phyloP scores from a whole-genome alignment of 352 stramenopile species.

The Phytophthora boehmeriae region DNA sequence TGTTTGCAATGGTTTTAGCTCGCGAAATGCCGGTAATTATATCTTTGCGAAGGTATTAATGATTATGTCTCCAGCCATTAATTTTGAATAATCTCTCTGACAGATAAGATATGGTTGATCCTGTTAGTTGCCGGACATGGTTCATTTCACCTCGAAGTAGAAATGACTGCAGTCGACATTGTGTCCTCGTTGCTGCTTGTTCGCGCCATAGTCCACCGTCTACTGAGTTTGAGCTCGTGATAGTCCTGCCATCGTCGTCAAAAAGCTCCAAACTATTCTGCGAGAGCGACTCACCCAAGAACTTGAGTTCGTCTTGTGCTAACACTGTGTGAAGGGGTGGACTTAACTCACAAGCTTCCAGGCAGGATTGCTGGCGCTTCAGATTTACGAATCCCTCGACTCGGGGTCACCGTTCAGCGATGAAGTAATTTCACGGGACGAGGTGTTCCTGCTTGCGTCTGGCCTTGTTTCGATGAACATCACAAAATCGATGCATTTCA shows the following conservation, averaged over 20 bases:
- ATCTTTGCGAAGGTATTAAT: no score
- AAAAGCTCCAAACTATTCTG: slow-evolving; percentile 31
- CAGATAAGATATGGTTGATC: no score
- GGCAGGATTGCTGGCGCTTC: not conserved
- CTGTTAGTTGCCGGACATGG: not conserved
- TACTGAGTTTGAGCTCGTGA: not conserved
- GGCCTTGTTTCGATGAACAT: slow-evolving; percentile 47
- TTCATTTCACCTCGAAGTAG: not conserved
- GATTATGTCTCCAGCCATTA: no score
- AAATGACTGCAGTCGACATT: not conserved
- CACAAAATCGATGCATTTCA: slow-evolving; percentile 52
- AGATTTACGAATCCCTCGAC: not conserved
- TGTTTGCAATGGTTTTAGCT: no score
- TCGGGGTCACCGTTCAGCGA: slow-evolving; percentile 2
- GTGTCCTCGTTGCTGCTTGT: not conserved
- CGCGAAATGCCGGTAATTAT: no score
- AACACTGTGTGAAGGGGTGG: slow-evolving; percentile 26
- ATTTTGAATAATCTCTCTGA: no score
- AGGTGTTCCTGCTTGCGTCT: slow-evolving; percentile 26
- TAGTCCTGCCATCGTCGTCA: no score
- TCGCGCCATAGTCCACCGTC: not conserved
- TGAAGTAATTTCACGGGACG: slow-evolving; percentile 7
- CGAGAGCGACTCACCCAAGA: slow-evolving; percentile 23
- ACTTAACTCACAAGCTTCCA: slow-evolving; percentile 2
- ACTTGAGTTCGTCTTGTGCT: slow-evolving; percentile 27